Conservation (phyloP, 2,329 filamentous ascomycete species). For the Stagonosporopsis chrysanthemi region DNA sequence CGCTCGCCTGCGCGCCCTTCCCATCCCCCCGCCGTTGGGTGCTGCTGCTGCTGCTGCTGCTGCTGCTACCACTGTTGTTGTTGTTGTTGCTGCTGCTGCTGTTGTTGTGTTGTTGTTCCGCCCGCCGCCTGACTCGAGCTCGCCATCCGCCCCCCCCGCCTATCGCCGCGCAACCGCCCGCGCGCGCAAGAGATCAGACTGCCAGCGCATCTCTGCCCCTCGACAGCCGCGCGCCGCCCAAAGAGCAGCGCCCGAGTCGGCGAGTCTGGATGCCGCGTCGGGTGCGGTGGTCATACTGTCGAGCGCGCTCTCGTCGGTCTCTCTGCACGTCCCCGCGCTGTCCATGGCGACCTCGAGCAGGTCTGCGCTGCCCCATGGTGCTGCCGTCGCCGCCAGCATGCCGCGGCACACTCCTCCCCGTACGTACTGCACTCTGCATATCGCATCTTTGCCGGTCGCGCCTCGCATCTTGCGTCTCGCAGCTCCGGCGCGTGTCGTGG, state of each 20-base stretch:
- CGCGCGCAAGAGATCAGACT: no score
- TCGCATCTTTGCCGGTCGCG: no score
- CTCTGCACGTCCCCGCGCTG: slow-evolving; percentile 12
- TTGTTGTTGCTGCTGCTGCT: neutral
- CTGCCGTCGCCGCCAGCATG: slow-evolving; percentile 45
- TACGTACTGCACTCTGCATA: no score
- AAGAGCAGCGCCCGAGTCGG: slow-evolving; percentile 20
- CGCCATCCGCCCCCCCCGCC: neutral
- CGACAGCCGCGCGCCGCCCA: slow-evolving; percentile 23
- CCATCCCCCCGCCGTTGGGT: no score
- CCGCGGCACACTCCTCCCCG: slow-evolving; percentile 57
- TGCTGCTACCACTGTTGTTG: neutral
- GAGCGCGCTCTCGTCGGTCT: no score
- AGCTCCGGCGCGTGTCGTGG: no score
- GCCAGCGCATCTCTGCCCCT: slow-evolving; percentile 29
- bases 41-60: neutral
- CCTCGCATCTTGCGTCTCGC: no score
- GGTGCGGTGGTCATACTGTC: no score
- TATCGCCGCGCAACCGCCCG: slow-evolving; percentile 4
- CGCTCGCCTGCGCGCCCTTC: no score
- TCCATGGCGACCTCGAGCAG: neutral
- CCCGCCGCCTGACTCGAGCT: slow-evolving; percentile 10
- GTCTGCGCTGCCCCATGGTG: slow-evolving; percentile 27
- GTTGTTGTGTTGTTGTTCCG: neutral
- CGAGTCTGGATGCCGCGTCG: no score